phyloP scores from a whole-genome alignment of 73 alveolate species.

The Uronychia binucleata region DNA sequence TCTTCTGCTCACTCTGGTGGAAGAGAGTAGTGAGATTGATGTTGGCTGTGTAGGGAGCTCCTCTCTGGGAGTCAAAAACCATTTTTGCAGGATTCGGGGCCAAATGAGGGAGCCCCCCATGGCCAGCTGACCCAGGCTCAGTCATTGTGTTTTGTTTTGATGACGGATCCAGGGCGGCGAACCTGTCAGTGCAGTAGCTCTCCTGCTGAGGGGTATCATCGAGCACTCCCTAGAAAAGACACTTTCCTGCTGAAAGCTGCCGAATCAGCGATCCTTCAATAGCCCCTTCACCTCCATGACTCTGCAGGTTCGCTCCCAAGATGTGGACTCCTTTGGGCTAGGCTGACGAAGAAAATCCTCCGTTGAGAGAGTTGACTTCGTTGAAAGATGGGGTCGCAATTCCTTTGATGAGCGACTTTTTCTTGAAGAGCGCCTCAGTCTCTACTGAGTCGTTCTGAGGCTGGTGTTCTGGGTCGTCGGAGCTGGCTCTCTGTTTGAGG shows the following conservation, averaged over 20 bases:
- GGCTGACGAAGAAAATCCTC: neutral
- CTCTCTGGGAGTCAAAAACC: neutral
- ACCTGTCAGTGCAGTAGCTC: neutral
- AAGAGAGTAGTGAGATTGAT: neutral
- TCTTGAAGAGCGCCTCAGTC: neutral
- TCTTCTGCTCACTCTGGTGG: neutral
- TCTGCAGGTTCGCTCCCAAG: neutral
- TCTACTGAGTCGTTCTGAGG: neutral
- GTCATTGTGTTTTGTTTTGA: neutral
- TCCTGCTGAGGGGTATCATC: neutral
- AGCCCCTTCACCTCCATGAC: neutral
- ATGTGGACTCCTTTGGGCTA: neutral
- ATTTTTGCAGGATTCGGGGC: neutral
- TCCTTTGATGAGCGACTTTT: neutral
- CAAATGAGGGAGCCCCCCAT: no score
- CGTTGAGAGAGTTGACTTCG: neutral
- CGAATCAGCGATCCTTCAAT: neutral
- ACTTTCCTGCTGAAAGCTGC: neutral
- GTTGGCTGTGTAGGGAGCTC: neutral
- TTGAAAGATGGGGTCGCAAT: neutral
- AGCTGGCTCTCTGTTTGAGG: no score
- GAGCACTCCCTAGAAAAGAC: neutral
- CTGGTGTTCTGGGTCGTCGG: no score
- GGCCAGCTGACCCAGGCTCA: neutral
- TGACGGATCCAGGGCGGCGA: neutral